phyloP scores from a whole-genome alignment of 129 eudicot genomes.

The carrot (Daucus carota) region DH1_v3.0 NC_030387.2:39434001-39434500 shows the following conservation, averaged over 20 bases:
- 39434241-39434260: neutral
- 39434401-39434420: constrained; percentile 25
- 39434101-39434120: constrained; percentile 9
- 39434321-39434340: constrained; percentile 93
- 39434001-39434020: constrained; percentile 15
- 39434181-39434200: constrained; percentile 60
- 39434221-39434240: constrained; percentile 2
- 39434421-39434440: constrained; percentile 39
- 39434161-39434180: constrained; percentile 83
- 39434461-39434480: constrained; percentile 22
- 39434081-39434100: constrained; percentile 15
- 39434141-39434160: constrained; percentile 80
- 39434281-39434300: neutral
- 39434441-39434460: constrained; percentile 15
- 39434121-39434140: constrained; percentile 69
- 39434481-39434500: constrained; percentile 19
- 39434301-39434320: constrained; percentile 35
- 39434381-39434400: constrained; percentile 35
- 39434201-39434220: constrained; percentile 92
- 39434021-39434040: constrained; percentile 29
- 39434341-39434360: constrained; percentile 87
- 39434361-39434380: constrained; percentile 50
- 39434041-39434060: too few species aligned
- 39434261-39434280: neutral
- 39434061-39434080: constrained; percentile 9